phyloP scores from a whole-genome alignment of 176 grass and related monocot species.

The Lolium rigidum region DNA sequence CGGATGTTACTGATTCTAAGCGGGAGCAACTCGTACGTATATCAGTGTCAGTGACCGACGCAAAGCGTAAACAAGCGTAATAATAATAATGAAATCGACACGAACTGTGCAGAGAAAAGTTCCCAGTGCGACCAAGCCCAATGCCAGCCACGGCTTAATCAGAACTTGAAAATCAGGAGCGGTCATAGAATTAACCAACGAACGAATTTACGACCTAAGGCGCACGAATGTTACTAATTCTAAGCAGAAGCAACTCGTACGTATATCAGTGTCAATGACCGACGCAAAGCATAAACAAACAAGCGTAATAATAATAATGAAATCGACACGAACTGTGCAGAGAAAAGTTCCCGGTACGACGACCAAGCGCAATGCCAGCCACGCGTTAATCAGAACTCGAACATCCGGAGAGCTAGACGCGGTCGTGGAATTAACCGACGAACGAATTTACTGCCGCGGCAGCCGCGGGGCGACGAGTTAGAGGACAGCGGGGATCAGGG shows the following conservation, averaged over 20 bases:
- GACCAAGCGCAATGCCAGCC: background rate
- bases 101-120: background rate
- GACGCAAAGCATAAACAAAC: too few relatives aligned
- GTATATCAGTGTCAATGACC: too few relatives aligned
- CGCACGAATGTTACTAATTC: too few relatives aligned
- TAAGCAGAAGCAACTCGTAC: too few relatives aligned
- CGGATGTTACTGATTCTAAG: background rate
- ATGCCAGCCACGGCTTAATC: too few relatives aligned
- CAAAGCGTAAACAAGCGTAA: conserved; percentile 5
- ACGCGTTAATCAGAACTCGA: conserved; percentile 10
- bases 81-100: background rate
- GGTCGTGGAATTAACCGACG: background rate
- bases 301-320: too few relatives aligned
- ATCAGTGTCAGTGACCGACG: background rate
- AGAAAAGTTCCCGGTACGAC: too few relatives aligned
- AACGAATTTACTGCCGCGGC: background rate
- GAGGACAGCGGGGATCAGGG: background rate
- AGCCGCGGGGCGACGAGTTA: background rate
- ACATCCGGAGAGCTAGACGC: background rate
- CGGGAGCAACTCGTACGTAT: background rate
- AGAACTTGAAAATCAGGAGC: too few relatives aligned
- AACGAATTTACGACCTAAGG: too few relatives aligned
- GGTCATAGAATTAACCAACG: too few relatives aligned
- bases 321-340: too few relatives aligned
- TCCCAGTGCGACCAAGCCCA: background rate